Base-by-base conservation (phyloP, 2,329 filamentous ascomycete genomes). In the Microdochium trichocladiopsis region DNA sequence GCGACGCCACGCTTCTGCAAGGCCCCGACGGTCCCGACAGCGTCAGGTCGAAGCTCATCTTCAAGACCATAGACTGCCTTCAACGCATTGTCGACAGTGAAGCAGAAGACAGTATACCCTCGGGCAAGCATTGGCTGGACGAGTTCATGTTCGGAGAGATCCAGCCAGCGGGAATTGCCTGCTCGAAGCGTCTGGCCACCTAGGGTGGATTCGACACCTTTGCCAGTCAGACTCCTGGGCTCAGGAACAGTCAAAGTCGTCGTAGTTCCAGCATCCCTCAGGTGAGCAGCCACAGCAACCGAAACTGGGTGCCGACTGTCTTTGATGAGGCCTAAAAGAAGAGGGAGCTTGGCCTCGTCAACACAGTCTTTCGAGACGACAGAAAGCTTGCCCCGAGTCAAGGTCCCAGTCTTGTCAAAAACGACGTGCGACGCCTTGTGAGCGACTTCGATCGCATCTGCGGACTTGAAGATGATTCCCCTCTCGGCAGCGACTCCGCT, bases 341-440 rank as follows among this genome's bases (percentile, higher is more conserved):
- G 56, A 0, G 61, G 51, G 12, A 53, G 31, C 22, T 53, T 53
- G 0, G 21, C 24, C 8, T n/a, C 14, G 10, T 25, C 5, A 9
- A 56, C 12, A 68, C 67, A 60, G 54, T 69, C 36, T 60, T 77
- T 64, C 50, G 63, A 24, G 54, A 64, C 63, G 51, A 80, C 66
- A 47, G 69, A 66, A 28, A 87, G 59, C 2, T 75, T 72, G 0
- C 83, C 85, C 24, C 72, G 63, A 0, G 88, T 92, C 9, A 93
- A 64, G 0, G 88, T 93, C 0, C 88, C 88, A 0, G 89, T 93
- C 67, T 93, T 93, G 71, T 93, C 88, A 58, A 93, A 87, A 0
- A 93, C 76, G 2, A 91, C 78, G 58, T 91, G 82, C 0, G 81
- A 76, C 0, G 79, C 70, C 53, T 80, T 84, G 51, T 78, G 70